Base-by-base conservation (phyloP, 805 yeast species). In the Lipomyces starkeyi region DNA sequence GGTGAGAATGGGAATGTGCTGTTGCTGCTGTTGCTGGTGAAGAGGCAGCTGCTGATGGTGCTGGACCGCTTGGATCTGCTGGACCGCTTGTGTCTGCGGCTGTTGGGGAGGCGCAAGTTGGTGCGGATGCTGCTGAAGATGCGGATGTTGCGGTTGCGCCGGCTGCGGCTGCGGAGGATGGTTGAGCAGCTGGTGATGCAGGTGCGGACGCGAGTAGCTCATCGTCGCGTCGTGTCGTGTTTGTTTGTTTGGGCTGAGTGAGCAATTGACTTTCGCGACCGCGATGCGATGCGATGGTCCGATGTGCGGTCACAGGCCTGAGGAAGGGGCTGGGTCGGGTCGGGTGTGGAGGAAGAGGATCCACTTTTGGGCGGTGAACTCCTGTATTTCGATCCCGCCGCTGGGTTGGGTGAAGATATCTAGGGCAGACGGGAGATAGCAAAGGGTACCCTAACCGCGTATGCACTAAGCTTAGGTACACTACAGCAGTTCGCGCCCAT, bases 101-200 rank as follows among this genome's bases (percentile, higher is more conserved):
- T 59, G 63, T 25, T 53, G 63, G 11, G 55, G 62, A 17, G 55
- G 69, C 17, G 35, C 47, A 8, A 37, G 62, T 29, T 54, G 63
- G 55, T 58, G 63, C 53, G 47, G 37, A 27, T 32, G 58, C 52
- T 59, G 66, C 55, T 57, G 64, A 13, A 43, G 58, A 13, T 57
- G 67, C 22, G 47, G 59, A 56, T 22, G 64, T 17, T 62, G 62
- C 27, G 58, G 63, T 35, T 53, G 64, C 29, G 25, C 27, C 34
- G 27, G 64, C 52, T 17, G 22, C 22, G 59, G 52, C 11, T 25
- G 53, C 17, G 64, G 64, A 59, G 60, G 62, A 37, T 63, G 68
- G 53, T 62, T 61, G 62, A 65, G 69, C 62, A 58, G 69, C 61
- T 65, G 71, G 63, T 65, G 71, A 22, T 62, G 71, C 56, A 53